A percentile compares a stretch with the other conserved stretches of the same genome.
These are phyloP conservation scores for Zygoascus bituminiphila DNA, from an alignment of 805 yeast species.

Conservation along the genomic window DNA sequence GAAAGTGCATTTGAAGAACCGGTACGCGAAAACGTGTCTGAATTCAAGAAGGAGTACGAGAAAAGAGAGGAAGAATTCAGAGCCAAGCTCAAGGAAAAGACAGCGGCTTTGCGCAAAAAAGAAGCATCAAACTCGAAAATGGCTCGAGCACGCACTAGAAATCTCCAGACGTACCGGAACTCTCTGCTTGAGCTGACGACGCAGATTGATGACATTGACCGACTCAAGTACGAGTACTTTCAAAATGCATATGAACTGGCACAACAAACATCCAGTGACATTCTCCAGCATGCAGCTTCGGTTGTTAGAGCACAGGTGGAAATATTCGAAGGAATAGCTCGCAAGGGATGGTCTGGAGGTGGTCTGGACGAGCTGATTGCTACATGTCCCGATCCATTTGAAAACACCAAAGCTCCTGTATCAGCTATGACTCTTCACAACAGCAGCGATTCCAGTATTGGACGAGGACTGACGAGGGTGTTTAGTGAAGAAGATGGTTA, in stretches of 20 bases:
- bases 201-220: slow-evolving; percentile 73
- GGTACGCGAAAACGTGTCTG: slow-evolving; percentile 36
- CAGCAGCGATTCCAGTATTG: not conserved
- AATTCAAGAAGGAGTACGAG: slow-evolving; percentile 37
- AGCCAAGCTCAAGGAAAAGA: slow-evolving; percentile 42
- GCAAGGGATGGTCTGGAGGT: slow-evolving; percentile 82
- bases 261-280: slow-evolving; percentile 48
- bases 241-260: slow-evolving; percentile 53
- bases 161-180: slow-evolving; percentile 37
- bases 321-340: slow-evolving; percentile 69
- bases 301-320: slow-evolving; percentile 74
- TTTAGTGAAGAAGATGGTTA: not conserved
- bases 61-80: slow-evolving; percentile 48
- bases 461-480: not conserved
- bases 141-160: slow-evolving; percentile 52
- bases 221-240: slow-evolving; percentile 66
- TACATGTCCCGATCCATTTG: slow-evolving; percentile 58
- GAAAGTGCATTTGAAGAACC: slow-evolving; percentile 50
- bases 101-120: slow-evolving; percentile 45
- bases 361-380: slow-evolving; percentile 66
- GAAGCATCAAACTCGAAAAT: slow-evolving; percentile 55
- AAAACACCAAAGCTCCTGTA: not conserved
- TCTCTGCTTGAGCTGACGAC: slow-evolving; percentile 43
- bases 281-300: slow-evolving; percentile 51
- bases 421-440: not conserved